Percentiles rank a stretch among this genome's conserved stretches.
Evolutionary conservation across 2,329 filamentous ascomycete genomes (phyloP).

Genomic region (Neofusicoccum parvum): DNA sequence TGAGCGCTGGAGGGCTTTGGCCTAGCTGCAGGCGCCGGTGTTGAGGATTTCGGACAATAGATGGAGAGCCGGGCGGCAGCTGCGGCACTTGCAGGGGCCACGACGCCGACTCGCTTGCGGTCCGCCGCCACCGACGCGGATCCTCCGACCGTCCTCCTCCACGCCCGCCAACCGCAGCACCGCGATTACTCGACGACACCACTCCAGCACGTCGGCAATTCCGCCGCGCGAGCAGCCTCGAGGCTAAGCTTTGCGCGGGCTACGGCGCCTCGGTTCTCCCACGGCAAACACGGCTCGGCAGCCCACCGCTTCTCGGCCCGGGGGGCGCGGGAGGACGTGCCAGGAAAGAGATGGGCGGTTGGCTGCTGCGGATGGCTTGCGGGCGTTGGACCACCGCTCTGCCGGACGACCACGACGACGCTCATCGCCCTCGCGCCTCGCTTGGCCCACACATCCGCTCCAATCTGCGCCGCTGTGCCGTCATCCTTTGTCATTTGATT

Average conservation of each 20-base stretch:
- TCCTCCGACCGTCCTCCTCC: not conserved
- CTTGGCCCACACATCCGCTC: not conserved
- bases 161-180: not conserved
- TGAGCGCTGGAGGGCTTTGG: not conserved
- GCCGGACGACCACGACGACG: not conserved
- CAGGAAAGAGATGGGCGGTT: not conserved
- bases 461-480: not conserved
- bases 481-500: not conserved
- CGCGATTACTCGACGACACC: not conserved
- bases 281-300: not conserved
- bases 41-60: slow-evolving; percentile 6
- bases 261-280: not conserved
- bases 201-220: not conserved
- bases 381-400: not conserved
- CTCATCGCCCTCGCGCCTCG: not conserved
- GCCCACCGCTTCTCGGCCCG: not conserved
- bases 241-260: not conserved
- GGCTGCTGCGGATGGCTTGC: not conserved
- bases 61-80: slow-evolving; percentile 3
- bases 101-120: not conserved
- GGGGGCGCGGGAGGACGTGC: not conserved
- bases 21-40: not conserved
- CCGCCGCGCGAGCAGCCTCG: not conserved
- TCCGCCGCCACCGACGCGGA: not conserved
- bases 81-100: not conserved